Evolutionary conservation across 768 basidiomycete genomes (phyloP).

Genomic region (Tylopilus felleus): DNA sequence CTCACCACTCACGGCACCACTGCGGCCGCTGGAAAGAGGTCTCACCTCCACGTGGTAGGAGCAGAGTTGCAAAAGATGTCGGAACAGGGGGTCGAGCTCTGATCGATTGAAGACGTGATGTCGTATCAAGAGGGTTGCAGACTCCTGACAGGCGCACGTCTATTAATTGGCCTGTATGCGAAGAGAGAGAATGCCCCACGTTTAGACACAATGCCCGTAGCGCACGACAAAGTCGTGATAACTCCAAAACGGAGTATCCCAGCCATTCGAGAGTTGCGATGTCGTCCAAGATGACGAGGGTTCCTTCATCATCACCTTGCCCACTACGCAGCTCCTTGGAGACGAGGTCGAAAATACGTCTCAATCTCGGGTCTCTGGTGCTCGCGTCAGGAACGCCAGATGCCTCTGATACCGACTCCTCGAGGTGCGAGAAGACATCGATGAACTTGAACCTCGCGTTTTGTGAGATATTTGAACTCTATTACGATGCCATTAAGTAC

Average conservation of each 20-base stretch:
- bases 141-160: constrained; percentile 34
- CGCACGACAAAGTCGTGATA: constrained; percentile 59
- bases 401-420: constrained; percentile 8
- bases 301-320: constrained; percentile 5
- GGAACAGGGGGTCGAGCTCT: constrained; percentile 60
- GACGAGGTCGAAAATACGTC: constrained; percentile 37
- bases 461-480: constrained; percentile 36
- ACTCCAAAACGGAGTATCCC: constrained; percentile 49
- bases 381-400: constrained; percentile 9
- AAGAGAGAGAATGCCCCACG: constrained; percentile 32
- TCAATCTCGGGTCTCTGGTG: constrained; percentile 19
- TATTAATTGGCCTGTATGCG: neutral
- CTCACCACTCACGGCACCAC: constrained; percentile 77
- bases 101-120: constrained; percentile 55
- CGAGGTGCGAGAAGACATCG: constrained; percentile 44
- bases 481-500: constrained; percentile 3
- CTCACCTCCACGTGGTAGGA: constrained; percentile 70
- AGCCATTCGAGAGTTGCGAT: constrained; percentile 69
- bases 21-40: constrained; percentile 69
- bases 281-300: constrained; percentile 68
- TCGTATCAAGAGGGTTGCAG: constrained; percentile 56
- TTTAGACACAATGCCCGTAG: constrained; percentile 53
- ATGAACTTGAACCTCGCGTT: constrained; percentile 49
- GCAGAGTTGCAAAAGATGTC: constrained; percentile 56
- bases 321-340: constrained; percentile 22